Conservation (phyloP, 176 grass and related monocot species). For the Eleusine indica region DNA sequence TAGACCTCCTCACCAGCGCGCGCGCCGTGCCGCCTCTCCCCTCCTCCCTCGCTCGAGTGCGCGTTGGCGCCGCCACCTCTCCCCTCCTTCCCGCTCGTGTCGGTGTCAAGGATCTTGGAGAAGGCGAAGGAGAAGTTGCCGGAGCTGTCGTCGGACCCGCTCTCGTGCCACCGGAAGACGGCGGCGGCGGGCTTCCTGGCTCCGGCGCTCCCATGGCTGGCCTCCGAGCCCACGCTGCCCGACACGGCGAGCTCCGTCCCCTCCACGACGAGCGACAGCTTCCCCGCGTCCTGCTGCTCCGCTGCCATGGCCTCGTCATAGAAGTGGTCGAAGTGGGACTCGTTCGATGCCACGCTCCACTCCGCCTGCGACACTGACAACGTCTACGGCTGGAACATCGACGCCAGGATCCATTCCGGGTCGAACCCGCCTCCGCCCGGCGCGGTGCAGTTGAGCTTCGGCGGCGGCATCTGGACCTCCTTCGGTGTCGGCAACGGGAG, state of each 20-base stretch:
- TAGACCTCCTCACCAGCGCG: no score
- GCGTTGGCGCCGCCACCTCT: no score
- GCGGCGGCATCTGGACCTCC: constrained; percentile 36
- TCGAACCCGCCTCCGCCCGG: constrained; percentile 24
- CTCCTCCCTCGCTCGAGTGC: no score
- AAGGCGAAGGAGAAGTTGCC: constrained; percentile 81
- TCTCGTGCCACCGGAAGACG: constrained; percentile 32
- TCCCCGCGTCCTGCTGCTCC: not conserved
- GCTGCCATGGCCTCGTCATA: constrained; percentile 47
- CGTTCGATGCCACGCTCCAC: constrained; percentile 74
- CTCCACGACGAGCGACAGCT: constrained; percentile 31
- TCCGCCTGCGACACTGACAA: constrained; percentile 51
- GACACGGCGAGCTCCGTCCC: not conserved
- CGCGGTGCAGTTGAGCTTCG: not conserved
- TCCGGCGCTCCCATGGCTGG: not conserved
- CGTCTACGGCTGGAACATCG: constrained; percentile 56
- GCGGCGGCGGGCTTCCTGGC: not conserved
- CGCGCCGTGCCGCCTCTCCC: no score
- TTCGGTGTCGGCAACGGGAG: no score
- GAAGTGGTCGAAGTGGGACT: constrained; percentile 64
- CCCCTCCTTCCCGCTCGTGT: no score
- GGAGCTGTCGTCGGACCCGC: constrained; percentile 49
- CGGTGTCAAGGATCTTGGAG: constrained; percentile 24
- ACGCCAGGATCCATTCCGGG: constrained; percentile 67
- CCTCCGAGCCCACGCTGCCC: constrained; percentile 30